These are phyloP conservation scores for Neonectria faginata DNA, from an alignment of 2,329 filamentous ascomycete genomes.

Conservation along the genomic window DNA sequence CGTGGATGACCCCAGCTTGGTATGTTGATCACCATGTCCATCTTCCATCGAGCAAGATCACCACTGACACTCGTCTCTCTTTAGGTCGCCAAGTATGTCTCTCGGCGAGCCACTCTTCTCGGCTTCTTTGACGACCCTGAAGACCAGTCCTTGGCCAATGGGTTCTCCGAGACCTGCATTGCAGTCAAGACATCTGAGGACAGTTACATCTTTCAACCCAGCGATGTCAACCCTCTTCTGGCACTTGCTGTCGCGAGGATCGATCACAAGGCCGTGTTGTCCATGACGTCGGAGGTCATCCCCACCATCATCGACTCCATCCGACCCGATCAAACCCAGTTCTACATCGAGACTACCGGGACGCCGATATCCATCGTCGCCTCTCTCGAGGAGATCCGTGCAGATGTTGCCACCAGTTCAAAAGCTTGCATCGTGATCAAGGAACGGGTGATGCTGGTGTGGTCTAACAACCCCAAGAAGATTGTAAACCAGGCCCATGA, in stretches of 20 bases:
- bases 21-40: background rate
- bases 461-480: constrained; percentile 40
- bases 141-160: constrained; percentile 36
- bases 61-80: background rate
- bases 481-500: constrained; percentile 42
- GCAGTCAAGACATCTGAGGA: constrained; percentile 41
- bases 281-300: constrained; percentile 43
- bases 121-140: constrained; percentile 45
- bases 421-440: constrained; percentile 39
- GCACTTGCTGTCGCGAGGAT: constrained; percentile 37
- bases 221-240: constrained; percentile 40
- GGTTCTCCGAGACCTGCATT: constrained; percentile 43
- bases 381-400: constrained; percentile 34
- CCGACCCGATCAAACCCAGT: constrained; percentile 31
- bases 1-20: constrained; percentile 27
- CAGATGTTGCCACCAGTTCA: constrained; percentile 29
- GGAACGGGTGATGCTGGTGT: constrained; percentile 41
- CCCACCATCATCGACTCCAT: constrained; percentile 38
- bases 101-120: constrained; percentile 43
- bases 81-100: constrained; percentile 44
- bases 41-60: constrained; percentile 8
- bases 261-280: constrained; percentile 39
- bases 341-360: constrained; percentile 39
- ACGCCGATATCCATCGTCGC: constrained; percentile 41
- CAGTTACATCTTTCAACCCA: constrained; percentile 37